Conservation (phyloP, 2,329 filamentous ascomycete species). For the Xylaria sp. region DNA sequence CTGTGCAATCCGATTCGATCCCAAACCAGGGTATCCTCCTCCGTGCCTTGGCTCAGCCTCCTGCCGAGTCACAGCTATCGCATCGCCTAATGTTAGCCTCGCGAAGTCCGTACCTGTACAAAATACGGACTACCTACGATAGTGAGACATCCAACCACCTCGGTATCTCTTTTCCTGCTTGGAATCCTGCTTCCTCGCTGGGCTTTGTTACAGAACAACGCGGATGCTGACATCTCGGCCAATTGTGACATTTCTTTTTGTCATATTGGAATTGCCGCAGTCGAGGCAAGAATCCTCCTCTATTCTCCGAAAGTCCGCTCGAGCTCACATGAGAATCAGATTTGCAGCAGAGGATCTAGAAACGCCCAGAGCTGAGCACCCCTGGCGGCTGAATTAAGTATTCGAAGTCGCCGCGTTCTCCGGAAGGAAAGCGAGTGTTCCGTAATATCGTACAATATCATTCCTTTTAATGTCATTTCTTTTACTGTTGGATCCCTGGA, state of each 20-base stretch:
- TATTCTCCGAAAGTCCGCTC: conserved; percentile 1
- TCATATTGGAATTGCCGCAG: conserved; percentile 1
- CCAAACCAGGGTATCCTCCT: neutral
- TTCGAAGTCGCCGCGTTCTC: conserved; percentile 15
- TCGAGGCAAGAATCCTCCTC: conserved; percentile 23
- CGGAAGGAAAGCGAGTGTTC: conserved; percentile 1
- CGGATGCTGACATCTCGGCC: neutral
- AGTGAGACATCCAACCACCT: neutral
- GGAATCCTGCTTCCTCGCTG: neutral
- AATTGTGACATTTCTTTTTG: conserved; percentile 6
- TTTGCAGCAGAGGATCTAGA: conserved; percentile 23
- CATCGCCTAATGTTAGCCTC: neutral
- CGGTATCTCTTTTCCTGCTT: neutral
- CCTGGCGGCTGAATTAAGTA: conserved; percentile 14
- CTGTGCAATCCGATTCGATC: neutral
- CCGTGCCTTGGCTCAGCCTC: neutral
- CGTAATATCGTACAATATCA: neutral
- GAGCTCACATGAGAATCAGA: conserved; percentile 30
- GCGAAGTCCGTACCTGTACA: neutral
- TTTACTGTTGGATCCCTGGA: conserved; percentile 8
- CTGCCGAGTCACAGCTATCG: neutral
- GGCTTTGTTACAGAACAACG: neutral
- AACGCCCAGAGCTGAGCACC: conserved; percentile 7
- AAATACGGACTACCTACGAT: neutral
- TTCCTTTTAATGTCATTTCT: neutral